A percentile compares a stretch with the other conserved stretches of the same genome.
These are phyloP conservation scores for Coleophoma eucalyptorum DNA, from an alignment of 2,329 filamentous ascomycete genomes.

Conservation along the genomic window DNA sequence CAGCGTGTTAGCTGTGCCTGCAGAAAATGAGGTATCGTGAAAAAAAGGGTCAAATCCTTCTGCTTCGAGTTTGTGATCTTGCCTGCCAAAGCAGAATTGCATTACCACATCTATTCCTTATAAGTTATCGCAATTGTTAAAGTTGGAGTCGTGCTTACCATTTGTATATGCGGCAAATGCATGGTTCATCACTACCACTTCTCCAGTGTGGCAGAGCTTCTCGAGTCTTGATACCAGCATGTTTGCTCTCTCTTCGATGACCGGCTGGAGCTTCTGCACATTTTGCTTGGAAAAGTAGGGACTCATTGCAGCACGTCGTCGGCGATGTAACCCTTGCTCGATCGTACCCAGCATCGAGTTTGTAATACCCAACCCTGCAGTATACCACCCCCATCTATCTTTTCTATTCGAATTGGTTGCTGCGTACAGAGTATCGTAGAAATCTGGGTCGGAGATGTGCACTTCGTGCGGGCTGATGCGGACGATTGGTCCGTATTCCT, in stretches of 20 bases:
- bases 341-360: constrained; percentile 5
- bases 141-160: not conserved
- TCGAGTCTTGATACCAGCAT: constrained; percentile 2
- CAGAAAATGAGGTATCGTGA: not conserved
- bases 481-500: constrained; percentile 35
- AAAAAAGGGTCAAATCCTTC: constrained; percentile 8
- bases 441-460: constrained; percentile 29
- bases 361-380: constrained; percentile 3
- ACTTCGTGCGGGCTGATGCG: constrained; percentile 34
- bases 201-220: not conserved
- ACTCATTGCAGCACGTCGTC: constrained; percentile 7
- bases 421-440: constrained; percentile 36
- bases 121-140: not conserved
- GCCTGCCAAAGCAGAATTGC: constrained; percentile 17
- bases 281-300: constrained; percentile 7
- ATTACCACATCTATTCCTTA: constrained; percentile 15
- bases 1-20: not conserved
- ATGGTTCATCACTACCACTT: constrained; percentile 1
- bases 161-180: constrained; percentile 7
- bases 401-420: constrained; percentile 4
- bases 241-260: constrained; percentile 4
- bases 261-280: constrained; percentile 1
- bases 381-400: constrained; percentile 11
- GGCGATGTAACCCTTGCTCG: constrained; percentile 7
- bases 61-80: constrained; percentile 5